phyloP scores from a whole-genome alignment of 768 basidiomycete genomes.

The Lactarius tabidus region DNA sequence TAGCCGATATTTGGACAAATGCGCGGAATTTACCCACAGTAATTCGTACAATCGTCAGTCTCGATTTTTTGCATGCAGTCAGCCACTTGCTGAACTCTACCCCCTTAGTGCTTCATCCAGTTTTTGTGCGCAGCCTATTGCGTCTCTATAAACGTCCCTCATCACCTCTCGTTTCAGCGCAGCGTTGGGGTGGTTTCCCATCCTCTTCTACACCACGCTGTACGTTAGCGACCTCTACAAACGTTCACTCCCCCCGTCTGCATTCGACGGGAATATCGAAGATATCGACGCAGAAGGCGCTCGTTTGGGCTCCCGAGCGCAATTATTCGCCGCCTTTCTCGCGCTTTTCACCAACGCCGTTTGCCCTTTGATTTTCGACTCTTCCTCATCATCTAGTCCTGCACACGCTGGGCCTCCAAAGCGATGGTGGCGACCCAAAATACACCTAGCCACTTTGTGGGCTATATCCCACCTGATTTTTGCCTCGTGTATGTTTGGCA shows the following conservation, averaged over 20 bases:
- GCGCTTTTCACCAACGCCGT: conserved; percentile 63
- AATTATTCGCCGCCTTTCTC: conserved; percentile 73
- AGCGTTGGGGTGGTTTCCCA: conserved; percentile 91
- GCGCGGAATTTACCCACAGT: conserved; percentile 46
- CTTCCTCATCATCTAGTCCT: neutral
- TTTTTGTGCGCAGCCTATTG: conserved; percentile 52
- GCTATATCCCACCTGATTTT: conserved; percentile 72
- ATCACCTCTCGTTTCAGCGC: conserved; percentile 40
- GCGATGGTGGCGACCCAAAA: conserved; percentile 33
- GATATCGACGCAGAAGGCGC: conserved; percentile 63
- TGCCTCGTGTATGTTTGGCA: conserved; percentile 71
- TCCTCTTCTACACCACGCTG: conserved; percentile 82
- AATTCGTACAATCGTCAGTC: conserved; percentile 44
- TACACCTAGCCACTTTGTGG: conserved; percentile 74
- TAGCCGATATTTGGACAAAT: conserved; percentile 69
- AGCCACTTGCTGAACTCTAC: neutral
- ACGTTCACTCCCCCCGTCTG: conserved; percentile 35
- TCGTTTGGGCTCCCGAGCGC: conserved; percentile 75
- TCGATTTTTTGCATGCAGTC: conserved; percentile 12
- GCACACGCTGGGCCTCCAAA: conserved; percentile 5
- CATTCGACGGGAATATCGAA: conserved; percentile 30
- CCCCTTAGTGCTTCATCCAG: conserved; percentile 64
- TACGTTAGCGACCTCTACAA: conserved; percentile 89
- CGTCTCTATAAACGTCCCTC: neutral
- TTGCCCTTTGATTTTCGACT: conserved; percentile 58